phyloP scores from a whole-genome alignment of 1,139 yeast genomes.

The Hemisphaericaspora lyxosophila region DNA sequence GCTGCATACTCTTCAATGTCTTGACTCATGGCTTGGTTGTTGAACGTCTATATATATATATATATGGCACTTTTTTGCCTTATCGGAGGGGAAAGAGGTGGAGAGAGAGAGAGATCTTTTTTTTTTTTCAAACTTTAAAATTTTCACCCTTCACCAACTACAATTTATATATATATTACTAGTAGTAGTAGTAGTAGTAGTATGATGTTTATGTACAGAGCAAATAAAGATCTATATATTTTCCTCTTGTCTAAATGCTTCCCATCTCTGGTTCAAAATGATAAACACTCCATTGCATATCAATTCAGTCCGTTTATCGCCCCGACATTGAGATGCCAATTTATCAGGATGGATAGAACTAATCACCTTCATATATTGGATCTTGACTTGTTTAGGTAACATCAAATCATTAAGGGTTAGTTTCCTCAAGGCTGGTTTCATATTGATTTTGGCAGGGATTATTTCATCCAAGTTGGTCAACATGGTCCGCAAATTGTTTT shows the following conservation, averaged over 20 bases:
- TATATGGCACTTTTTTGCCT: no score
- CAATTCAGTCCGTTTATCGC: slow-evolving; percentile 69
- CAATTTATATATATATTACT: no score
- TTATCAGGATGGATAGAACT: slow-evolving; percentile 95
- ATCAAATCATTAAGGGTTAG: slow-evolving; percentile 69
- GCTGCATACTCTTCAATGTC: slow-evolving; percentile 39
- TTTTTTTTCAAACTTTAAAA: no score
- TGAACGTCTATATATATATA: no score
- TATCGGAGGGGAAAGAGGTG: no score
- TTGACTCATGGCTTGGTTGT: slow-evolving; percentile 12
- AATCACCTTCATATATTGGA: slow-evolving; percentile 88
- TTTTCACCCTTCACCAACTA: no score
- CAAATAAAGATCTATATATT: slow-evolving; percentile 14
- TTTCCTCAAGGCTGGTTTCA: slow-evolving; percentile 28
- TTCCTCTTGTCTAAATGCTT: slow-evolving; percentile 58
- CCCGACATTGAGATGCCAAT: slow-evolving; percentile 41
- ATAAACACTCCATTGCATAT: slow-evolving; percentile 87
- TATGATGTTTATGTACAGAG: no score
- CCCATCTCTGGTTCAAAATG: slow-evolving; percentile 88
- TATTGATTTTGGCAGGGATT: slow-evolving; percentile 57
- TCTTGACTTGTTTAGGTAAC: slow-evolving; percentile 86
- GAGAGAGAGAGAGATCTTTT: no score
- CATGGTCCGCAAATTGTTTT: slow-evolving; percentile 73
- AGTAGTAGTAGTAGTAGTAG: no score
- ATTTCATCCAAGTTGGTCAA: slow-evolving; percentile 65